Evolutionary conservation across 352 stramenopile genomes (phyloP).

Genomic region (Globisporangium yorkense): DNA sequence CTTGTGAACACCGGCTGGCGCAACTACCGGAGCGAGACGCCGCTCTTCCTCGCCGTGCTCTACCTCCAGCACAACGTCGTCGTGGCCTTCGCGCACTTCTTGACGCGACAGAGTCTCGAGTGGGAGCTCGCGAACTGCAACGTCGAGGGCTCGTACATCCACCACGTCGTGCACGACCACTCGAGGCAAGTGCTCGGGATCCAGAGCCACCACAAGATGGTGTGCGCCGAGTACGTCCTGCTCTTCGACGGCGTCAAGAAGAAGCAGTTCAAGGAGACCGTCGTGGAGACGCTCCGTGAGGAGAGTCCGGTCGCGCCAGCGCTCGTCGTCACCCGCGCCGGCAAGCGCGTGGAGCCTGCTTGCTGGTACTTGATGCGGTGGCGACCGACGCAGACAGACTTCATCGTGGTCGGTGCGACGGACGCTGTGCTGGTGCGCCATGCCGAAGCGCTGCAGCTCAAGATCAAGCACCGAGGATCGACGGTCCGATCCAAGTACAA

Average conservation of each 20-base stretch:
- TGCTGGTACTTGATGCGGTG: slow-evolving; percentile 1
- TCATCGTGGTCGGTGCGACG: slow-evolving; percentile 51
- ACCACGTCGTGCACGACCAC: slow-evolving; percentile 43
- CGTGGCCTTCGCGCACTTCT: slow-evolving; percentile 20
- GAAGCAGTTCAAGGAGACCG: slow-evolving; percentile 63
- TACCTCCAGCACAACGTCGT: slow-evolving; percentile 46
- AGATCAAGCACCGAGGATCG: slow-evolving; percentile 67
- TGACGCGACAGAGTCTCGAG: slow-evolving; percentile 32
- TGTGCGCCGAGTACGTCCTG: slow-evolving; percentile 56
- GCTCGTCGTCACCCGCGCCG: slow-evolving; percentile 36
- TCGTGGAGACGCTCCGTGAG: slow-evolving; percentile 68
- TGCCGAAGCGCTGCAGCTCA: slow-evolving; percentile 56
- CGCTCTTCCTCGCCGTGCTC: slow-evolving; percentile 55
- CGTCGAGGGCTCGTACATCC: slow-evolving; percentile 64
- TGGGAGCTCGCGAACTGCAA: slow-evolving; percentile 62
- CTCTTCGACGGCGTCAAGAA: slow-evolving; percentile 59
- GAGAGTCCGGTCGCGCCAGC: slow-evolving; percentile 53
- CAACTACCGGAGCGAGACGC: slow-evolving; percentile 63
- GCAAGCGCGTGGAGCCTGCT: slow-evolving; percentile 16
- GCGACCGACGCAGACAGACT: slow-evolving; percentile 26
- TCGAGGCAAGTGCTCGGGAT: slow-evolving; percentile 25
- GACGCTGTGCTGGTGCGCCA: slow-evolving; percentile 55
- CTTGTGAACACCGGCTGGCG: slow-evolving; percentile 40
- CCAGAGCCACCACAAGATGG: slow-evolving; percentile 16
- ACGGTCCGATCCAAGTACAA: slow-evolving; percentile 51